A percentile compares a stretch with the other conserved stretches of the same genome.
These are phyloP conservation scores for Penicillium maclennaniae DNA, from an alignment of 495 filamentous ascomycete species.

Conservation along the genomic window DNA sequence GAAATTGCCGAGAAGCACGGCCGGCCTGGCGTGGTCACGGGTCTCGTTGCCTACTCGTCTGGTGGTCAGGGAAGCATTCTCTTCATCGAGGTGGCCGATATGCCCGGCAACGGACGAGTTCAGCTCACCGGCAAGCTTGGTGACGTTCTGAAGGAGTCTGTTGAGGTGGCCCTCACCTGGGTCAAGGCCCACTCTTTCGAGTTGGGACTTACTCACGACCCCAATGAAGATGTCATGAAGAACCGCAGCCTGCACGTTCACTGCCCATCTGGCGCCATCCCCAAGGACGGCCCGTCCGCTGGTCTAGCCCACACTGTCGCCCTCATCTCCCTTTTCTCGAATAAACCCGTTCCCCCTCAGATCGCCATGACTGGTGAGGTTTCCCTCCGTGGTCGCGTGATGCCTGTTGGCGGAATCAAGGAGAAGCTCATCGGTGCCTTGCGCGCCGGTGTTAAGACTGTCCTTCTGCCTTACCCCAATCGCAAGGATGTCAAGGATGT, in stretches of 20 bases:
- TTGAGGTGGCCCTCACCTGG: slow-evolving; percentile 94
- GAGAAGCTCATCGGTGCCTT: slow-evolving; percentile 96
- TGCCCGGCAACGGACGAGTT: slow-evolving; percentile 89
- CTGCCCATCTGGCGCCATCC: slow-evolving; percentile 90
- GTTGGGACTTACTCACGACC: slow-evolving; percentile 75
- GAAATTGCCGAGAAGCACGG: slow-evolving; percentile 88
- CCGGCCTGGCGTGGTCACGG: slow-evolving; percentile 92
- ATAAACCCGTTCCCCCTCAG: slow-evolving; percentile 82
- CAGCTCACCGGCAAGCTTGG: slow-evolving; percentile 99
- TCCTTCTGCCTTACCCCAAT: slow-evolving; percentile 83
- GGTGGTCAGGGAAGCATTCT: slow-evolving; percentile 94
- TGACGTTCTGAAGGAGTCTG: slow-evolving; percentile 94
- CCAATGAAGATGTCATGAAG: slow-evolving; percentile 92
- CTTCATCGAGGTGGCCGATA: slow-evolving; percentile 97
- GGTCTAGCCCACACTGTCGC: slow-evolving; percentile 93
- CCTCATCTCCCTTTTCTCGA: slow-evolving; percentile 85
- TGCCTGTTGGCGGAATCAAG: slow-evolving; percentile 93
- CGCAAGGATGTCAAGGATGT: slow-evolving; percentile 91
- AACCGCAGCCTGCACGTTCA: slow-evolving; percentile 93
- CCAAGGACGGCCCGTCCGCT: slow-evolving; percentile 87
- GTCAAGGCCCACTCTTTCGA: slow-evolving; percentile 95
- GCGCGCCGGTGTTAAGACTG: slow-evolving; percentile 90
- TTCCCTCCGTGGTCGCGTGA: slow-evolving; percentile 79
- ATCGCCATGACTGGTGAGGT: slow-evolving; percentile 98
- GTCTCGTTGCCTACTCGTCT: slow-evolving; percentile 91